Conservation (phyloP, 768 basidiomycete species). For the Pleurotus ostreatus region DNA sequence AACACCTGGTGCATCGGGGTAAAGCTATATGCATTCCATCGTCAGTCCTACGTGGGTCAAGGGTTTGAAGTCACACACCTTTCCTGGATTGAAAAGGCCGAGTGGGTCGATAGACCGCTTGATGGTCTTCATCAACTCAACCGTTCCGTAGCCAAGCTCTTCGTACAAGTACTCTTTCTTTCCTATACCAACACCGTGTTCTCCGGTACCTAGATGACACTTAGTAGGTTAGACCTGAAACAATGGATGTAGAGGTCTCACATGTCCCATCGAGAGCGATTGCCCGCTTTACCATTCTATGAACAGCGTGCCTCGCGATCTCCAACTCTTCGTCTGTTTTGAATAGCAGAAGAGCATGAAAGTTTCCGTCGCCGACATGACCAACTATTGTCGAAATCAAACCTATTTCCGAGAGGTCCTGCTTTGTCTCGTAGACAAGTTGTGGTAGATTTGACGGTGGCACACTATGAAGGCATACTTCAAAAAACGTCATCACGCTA, state of each 20-base stretch:
- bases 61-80: slow-evolving; percentile 38
- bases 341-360: slow-evolving; percentile 52
- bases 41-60: not conserved
- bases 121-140: slow-evolving; percentile 79
- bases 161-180: slow-evolving; percentile 75
- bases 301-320: slow-evolving; percentile 40
- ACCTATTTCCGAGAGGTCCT: slow-evolving; percentile 56
- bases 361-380: slow-evolving; percentile 70
- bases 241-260: slow-evolving; percentile 22
- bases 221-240: not conserved
- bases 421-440: slow-evolving; percentile 64
- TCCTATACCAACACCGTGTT: slow-evolving; percentile 86
- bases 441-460: slow-evolving; percentile 64
- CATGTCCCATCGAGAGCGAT: slow-evolving; percentile 76
- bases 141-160: slow-evolving; percentile 81
- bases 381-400: slow-evolving; percentile 67
- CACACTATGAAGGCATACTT: slow-evolving; percentile 30
- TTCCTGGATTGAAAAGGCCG: slow-evolving; percentile 80
- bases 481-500: not conserved
- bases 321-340: slow-evolving; percentile 50
- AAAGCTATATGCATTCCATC: not conserved
- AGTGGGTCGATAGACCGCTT: slow-evolving; percentile 74
- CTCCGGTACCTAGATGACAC: slow-evolving; percentile 55
- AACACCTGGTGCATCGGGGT: not conserved
- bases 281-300: slow-evolving; percentile 64